Evolutionary conservation across 768 basidiomycete species (phyloP).

Genomic region (Tricholoma matsutake): DNA sequence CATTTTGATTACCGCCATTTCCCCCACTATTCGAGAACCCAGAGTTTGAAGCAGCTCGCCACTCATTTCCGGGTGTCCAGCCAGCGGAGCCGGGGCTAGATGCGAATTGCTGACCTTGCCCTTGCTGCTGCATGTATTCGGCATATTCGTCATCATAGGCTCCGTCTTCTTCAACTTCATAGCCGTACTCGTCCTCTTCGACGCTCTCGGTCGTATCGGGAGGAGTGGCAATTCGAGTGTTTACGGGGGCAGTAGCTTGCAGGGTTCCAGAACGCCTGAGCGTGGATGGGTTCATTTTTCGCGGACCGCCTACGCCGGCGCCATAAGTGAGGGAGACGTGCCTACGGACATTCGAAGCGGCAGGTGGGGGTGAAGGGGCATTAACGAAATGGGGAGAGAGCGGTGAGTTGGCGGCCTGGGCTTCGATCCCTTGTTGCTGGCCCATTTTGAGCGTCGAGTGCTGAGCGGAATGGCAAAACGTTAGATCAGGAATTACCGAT

Average conservation of each 20-base stretch:
- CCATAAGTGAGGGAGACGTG: conserved; percentile 80
- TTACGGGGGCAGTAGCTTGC: conserved; percentile 47
- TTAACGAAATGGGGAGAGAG: conserved; percentile 60
- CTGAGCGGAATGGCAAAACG: conserved; percentile 16
- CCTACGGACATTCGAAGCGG: conserved; percentile 68
- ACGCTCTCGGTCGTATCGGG: conserved; percentile 35
- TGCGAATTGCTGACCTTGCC: conserved; percentile 37
- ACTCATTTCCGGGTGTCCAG: conserved; percentile 63
- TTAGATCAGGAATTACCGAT: conserved; percentile 3
- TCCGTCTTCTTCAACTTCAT: conserved; percentile 46
- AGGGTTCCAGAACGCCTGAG: conserved; percentile 79
- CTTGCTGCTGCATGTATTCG: conserved; percentile 35
- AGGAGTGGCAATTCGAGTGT: conserved; percentile 36
- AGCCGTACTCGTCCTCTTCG: conserved; percentile 55
- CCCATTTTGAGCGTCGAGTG: conserved; percentile 24
- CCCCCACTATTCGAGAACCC: conserved; percentile 11
- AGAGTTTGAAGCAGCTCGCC: conserved; percentile 41
- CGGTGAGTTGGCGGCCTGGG: conserved; percentile 50
- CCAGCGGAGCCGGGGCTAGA: conserved; percentile 62
- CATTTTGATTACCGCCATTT: conserved; percentile 21
- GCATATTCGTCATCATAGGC: conserved; percentile 62
- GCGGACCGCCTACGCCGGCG: conserved; percentile 48
- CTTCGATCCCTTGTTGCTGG: conserved; percentile 49
- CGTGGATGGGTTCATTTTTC: conserved; percentile 45
- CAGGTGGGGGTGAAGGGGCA: conserved; percentile 67